These are phyloP conservation scores for Coniferiporia sulphurascens DNA, from an alignment of 1,284 basidiomycete species.

Conservation along the genomic window DNA sequence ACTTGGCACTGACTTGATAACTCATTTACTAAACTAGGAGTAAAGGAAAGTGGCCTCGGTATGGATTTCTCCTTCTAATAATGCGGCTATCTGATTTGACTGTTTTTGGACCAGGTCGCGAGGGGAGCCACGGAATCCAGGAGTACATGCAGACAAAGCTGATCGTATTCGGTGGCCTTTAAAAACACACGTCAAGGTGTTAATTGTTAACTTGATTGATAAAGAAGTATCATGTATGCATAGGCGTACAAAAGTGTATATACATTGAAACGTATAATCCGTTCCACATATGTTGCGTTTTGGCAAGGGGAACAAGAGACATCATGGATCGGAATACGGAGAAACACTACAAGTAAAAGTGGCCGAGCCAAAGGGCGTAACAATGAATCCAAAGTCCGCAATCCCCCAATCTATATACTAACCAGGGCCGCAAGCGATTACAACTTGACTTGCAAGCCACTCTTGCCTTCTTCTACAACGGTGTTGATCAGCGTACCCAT, in stretches of 20 bases:
- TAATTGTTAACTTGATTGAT: no score
- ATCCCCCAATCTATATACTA: neutral
- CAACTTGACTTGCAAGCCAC: conserved; percentile 37
- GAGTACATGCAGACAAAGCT: conserved; percentile 82
- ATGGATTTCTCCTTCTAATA: conserved; percentile 21
- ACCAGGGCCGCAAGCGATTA: conserved; percentile 18
- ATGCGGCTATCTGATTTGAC: neutral
- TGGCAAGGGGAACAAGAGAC: neutral
- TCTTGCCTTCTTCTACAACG: conserved; percentile 59
- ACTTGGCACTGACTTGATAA: no score
- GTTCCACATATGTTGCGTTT: neutral
- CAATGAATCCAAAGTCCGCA: neutral
- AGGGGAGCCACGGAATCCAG: conserved; percentile 77
- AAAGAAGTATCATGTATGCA: neutral
- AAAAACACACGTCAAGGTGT: conserved; percentile 14
- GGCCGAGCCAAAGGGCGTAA: neutral
- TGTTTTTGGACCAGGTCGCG: conserved; percentile 42
- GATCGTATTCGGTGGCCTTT: conserved; percentile 67
- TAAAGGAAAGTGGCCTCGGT: conserved; percentile 83
- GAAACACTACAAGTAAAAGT: neutral
- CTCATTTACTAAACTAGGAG: conserved; percentile 29
- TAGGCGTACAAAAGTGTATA: neutral
- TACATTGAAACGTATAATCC: neutral
- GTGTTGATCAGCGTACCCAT: conserved; percentile 74
- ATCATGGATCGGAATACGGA: neutral